A percentile compares a stretch with the other conserved stretches of the same genome.
Evolutionary conservation across 352 stramenopile genomes (phyloP).

Genomic region (Phytophthora meadii): DNA sequence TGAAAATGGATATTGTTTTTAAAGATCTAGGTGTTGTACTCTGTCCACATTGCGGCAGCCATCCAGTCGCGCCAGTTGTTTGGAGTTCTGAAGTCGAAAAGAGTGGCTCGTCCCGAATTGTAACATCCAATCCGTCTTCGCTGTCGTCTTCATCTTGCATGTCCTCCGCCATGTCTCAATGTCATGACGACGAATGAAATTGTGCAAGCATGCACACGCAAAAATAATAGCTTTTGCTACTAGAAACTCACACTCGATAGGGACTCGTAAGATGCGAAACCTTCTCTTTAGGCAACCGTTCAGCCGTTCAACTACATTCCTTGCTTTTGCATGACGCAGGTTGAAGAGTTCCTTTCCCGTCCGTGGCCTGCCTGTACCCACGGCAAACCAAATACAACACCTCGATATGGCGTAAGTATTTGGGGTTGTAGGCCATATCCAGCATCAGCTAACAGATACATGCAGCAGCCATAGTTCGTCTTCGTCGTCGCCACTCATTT

Average conservation of each 20-base stretch:
- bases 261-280: constrained; percentile 3
- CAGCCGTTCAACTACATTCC: constrained; percentile 7
- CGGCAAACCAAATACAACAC: no score
- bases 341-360: constrained; percentile 17
- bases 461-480: no score
- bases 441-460: constrained; percentile 10
- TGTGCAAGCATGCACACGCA: constrained; percentile 8
- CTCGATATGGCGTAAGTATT: neutral
- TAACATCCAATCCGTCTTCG: neutral
- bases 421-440: constrained; percentile 4
- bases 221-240: constrained; percentile 5
- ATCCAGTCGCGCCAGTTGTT: constrained; percentile 16
- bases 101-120: neutral
- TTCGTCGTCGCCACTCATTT: no score
- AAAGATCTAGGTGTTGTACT: constrained; percentile 2
- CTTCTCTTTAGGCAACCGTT: constrained; percentile 7
- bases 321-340: constrained; percentile 6
- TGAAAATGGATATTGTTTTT: neutral
- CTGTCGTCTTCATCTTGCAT: constrained; percentile 1
- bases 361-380: neutral
- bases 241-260: constrained; percentile 10
- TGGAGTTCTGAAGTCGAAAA: constrained; percentile 9
- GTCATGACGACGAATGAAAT: constrained; percentile 8
- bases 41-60: neutral
- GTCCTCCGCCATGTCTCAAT: neutral